phyloP scores from a whole-genome alignment of 257 asterid genomes.

The Coffea eugenioides region DNA sequence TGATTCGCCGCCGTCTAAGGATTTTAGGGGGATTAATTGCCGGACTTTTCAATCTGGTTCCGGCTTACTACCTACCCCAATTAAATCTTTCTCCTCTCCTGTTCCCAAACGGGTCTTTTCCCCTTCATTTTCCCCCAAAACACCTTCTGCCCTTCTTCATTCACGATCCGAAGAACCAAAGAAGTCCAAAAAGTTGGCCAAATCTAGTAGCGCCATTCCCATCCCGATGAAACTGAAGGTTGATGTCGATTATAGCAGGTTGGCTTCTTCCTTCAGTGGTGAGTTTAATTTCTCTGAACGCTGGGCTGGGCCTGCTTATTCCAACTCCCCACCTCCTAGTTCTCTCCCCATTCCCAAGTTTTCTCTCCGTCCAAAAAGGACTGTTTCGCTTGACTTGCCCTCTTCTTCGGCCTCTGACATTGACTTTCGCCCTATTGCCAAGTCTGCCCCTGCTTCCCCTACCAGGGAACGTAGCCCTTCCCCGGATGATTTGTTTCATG shows the following conservation, averaged over 20 bases:
- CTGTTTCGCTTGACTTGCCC: constrained; percentile 73
- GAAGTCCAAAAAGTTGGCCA: constrained; percentile 29
- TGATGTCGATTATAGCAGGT: constrained; percentile 17
- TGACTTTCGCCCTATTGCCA: constrained; percentile 48
- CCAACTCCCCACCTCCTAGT: constrained; percentile 94
- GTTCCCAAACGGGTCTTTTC: constrained; percentile 22
- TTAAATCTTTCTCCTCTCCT: constrained; percentile 34
- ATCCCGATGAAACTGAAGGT: constrained; percentile 47
- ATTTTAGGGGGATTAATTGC: constrained; percentile 51
- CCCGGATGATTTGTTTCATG: constrained; percentile 40
- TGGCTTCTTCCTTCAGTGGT: constrained; percentile 14
- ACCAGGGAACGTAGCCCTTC: constrained; percentile 53
- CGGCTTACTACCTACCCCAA: constrained; percentile 62
- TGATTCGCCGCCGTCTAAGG: constrained; percentile 36
- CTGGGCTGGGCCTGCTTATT: constrained; percentile 98
- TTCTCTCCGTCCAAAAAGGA: constrained; percentile 61
- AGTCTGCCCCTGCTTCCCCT: constrained; percentile 89
- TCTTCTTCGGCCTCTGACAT: constrained; percentile 37
- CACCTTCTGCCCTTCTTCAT: constrained; percentile 29
- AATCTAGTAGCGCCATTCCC: constrained; percentile 33
- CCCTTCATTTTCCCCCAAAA: constrained; percentile 36
- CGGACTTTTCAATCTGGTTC: constrained; percentile 54
- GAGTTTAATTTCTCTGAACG: constrained; percentile 66
- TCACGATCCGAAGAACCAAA: constrained; percentile 27
- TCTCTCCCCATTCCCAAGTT: constrained; percentile 92